Evolutionary conservation across 257 asterid genomes (phyloP), one percentile per base, ranked within the genome.

Genomic region (Solanum pennellii): DNA sequence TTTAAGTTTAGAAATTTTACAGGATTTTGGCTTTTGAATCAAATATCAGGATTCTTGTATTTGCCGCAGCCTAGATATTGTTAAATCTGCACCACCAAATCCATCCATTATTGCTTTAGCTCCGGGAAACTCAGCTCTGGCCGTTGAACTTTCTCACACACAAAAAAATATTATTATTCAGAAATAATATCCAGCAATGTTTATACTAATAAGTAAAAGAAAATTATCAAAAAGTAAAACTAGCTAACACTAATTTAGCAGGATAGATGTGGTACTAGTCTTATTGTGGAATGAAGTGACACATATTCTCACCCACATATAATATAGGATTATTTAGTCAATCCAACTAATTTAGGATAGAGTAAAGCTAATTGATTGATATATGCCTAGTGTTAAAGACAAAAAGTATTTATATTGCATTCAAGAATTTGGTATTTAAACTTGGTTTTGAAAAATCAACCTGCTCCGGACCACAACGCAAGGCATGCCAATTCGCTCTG

Each of bases 391-490:
- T 39, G 1, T 25, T 42, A 84, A 27, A 56, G 44, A 20, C 27
- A 9, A 56, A 21, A 66, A 37, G 42, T 18, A 27, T 68, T 68
- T 68, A 18, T 71, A 69, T 49, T 47, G 31, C 31, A 29, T 71
- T 49, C 16, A 47, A 86, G 73, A 49, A 29, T 45, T 29, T 47
- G 69, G 18, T 80, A 80, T 47, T 29, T 80, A 47, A 49, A 49
- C 3, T 5, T 27, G n/a, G n/a, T 3, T 27, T 49, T 80, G 69
- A 29, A 80, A 49, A 16, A 80, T 11, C 89, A 94, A 96, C 99
- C 99, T 94, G 98, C 98, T 93, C 49, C 98, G 93, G n/a, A 96
- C 94, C 89, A 94, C 98, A 85, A 96, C 92, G 84, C 94, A 92
- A 87, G 95, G 95, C 98, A 95, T 94, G 91, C 96, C 91, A 47